These are phyloP conservation scores for Cenchrus fungigraminus DNA, from an alignment of 176 grass and related monocot genomes.

Conservation along the genomic window DNA sequence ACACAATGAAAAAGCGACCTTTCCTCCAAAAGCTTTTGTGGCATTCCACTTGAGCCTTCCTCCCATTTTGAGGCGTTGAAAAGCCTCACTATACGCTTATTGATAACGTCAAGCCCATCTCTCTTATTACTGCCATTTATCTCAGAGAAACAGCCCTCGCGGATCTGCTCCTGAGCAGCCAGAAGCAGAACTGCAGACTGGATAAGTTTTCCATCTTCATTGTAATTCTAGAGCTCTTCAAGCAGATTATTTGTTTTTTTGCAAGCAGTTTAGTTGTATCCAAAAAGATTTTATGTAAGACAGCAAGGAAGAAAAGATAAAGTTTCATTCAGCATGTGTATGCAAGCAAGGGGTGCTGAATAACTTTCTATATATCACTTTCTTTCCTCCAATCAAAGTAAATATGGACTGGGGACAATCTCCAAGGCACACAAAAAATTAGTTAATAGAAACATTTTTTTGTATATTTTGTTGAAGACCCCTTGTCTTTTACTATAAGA, in stretches of 20 bases:
- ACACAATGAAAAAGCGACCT: neutral
- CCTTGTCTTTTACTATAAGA: neutral
- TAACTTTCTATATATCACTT: neutral
- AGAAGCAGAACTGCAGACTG: slow-evolving; percentile 17
- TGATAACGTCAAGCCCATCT: neutral
- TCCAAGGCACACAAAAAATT: neutral
- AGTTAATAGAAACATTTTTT: neutral
- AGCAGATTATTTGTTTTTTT: slow-evolving; percentile 7
- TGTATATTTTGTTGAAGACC: neutral
- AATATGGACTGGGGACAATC: neutral
- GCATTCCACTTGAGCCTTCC: neutral
- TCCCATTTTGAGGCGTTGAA: neutral
- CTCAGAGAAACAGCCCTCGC: neutral
- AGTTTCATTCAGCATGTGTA: neutral
- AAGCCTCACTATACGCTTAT: neutral
- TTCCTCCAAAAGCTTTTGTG: slow-evolving; percentile 2
- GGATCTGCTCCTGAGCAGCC: neutral
- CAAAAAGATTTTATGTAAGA: slow-evolving; percentile 23
- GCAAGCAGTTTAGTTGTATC: slow-evolving; percentile 15
- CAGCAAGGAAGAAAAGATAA: neutral
- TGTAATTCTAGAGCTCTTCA: slow-evolving; percentile 27
- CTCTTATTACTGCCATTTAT: slow-evolving; percentile 35
- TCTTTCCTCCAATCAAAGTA: neutral
- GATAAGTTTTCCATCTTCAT: neutral
- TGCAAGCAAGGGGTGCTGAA: neutral